Evolutionary conservation across 1,139 yeast genomes (phyloP), one percentile per base, ranked within the genome.

Genomic region (Yamadazyma buinensis): DNA sequence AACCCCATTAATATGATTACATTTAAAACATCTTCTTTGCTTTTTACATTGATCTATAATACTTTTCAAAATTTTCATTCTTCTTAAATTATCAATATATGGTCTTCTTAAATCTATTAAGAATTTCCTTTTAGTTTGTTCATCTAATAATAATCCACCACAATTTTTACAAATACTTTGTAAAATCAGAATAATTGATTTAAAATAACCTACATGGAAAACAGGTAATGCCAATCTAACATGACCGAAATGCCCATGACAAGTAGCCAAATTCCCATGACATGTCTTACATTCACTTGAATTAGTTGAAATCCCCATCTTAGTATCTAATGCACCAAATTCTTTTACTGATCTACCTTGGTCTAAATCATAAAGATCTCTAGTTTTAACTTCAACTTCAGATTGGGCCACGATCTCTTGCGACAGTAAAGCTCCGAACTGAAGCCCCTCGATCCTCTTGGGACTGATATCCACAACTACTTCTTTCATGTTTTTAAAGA

Each of bases 221-320:
- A 90, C 97, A 2, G 99, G 99, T 33, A 94, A 67, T 0, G 97
- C 96, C 35, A 94, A 71, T 47, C 87, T 77, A 44, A 94, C 78
- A 54, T 94, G 95, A 28, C 99, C 99, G 57, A 94, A 94, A 63
- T 94, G 99, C 36, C 99, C 99, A 61, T 92, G 97, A 57, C 99
- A 94, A 1, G 95, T 77, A 0, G 96, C 96, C 49, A 94, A 66
- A 48, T 81, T 81, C 7, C 97, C 97, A 48, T 80, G 88, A 63
- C 99, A 94, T 0, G 97, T 94, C 12, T 77, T 58, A 67, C 98
- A 94, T 53, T 84, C 95, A 17, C 78, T 68, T 21, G 84, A 65
- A 48, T 88, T 90, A 38, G 94, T 80, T 6, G 96, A 86, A 11
- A 88, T 88, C 55, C 99, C 99, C 97, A 94, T 87, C 38, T 75